phyloP scores from a whole-genome alignment of 352 stramenopile genomes.

The Saprolegnia parasitica region DNA sequence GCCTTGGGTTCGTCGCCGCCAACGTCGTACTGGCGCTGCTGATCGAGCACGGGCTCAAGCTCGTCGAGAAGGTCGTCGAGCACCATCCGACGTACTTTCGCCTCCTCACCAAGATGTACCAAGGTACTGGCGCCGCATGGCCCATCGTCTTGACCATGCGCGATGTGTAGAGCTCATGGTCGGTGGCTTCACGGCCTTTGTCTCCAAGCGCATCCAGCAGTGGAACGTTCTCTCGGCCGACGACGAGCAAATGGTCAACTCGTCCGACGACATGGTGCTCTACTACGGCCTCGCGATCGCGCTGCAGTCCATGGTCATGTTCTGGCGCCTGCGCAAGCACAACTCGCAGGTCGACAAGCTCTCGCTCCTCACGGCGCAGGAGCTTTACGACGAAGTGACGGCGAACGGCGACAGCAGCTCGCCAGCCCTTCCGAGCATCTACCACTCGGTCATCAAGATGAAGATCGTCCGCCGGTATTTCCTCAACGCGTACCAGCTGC shows the following conservation, averaged over 20 bases:
- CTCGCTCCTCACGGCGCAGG: constrained; percentile 15
- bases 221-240: constrained; percentile 18
- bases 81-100: constrained; percentile 24
- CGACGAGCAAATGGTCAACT: constrained; percentile 18
- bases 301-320: constrained; percentile 25
- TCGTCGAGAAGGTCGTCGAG: constrained; percentile 21
- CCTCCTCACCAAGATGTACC: constrained; percentile 29
- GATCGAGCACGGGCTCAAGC: constrained; percentile 16
- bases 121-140: not conserved
- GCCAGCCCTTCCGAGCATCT: not conserved
- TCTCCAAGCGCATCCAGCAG: constrained; percentile 27
- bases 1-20: constrained; percentile 20
- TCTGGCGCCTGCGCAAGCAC: constrained; percentile 12
- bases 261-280: constrained; percentile 26
- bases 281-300: constrained; percentile 19
- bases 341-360: constrained; percentile 18
- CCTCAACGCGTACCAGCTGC: constrained; percentile 7
- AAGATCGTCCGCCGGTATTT: constrained; percentile 15
- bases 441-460: constrained; percentile 20
- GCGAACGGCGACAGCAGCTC: not conserved
- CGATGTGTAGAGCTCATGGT: constrained; percentile 21
- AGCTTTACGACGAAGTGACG: not conserved
- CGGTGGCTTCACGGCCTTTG: constrained; percentile 26
- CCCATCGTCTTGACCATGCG: not conserved
- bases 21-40: constrained; percentile 6